Percentiles rank a stretch among this genome's conserved stretches.
phyloP scores from a whole-genome alignment of 129 eudicot species.

The Cynara cardunculus region DNA sequence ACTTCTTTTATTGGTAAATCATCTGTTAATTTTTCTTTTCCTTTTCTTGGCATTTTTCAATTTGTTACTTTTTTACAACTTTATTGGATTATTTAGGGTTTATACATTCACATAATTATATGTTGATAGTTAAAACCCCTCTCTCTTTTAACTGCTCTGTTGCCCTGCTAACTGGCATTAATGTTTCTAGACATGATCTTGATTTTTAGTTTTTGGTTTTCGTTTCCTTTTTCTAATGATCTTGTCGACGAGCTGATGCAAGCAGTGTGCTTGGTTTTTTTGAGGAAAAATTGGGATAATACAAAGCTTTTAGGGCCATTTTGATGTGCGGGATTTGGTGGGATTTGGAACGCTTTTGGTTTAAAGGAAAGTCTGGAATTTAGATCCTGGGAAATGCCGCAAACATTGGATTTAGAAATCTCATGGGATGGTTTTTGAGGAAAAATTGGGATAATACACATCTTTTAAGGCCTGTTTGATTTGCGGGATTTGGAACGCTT shows the following conservation, averaged over 20 bases:
- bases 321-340: not conserved
- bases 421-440: too few species aligned
- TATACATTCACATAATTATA: not conserved
- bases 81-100: not conserved
- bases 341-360: too few species aligned
- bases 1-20: slow-evolving; percentile 66
- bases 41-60: not conserved
- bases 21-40: not conserved
- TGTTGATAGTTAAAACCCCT: not conserved
- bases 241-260: not conserved
- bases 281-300: not conserved
- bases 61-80: not conserved
- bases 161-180: not conserved
- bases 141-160: too few species aligned
- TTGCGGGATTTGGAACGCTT: too few species aligned
- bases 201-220: not conserved
- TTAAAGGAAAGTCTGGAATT: too few species aligned
- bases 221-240: not conserved
- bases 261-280: not conserved
- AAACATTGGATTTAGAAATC: too few species aligned
- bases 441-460: not conserved
- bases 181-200: not conserved
- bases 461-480: not conserved
- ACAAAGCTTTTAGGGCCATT: not conserved
- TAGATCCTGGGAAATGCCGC: too few species aligned